These are phyloP conservation scores for Aspergillus ochraceoroseus DNA, from an alignment of 2,329 filamentous ascomycete genomes.

Conservation along the genomic window DNA sequence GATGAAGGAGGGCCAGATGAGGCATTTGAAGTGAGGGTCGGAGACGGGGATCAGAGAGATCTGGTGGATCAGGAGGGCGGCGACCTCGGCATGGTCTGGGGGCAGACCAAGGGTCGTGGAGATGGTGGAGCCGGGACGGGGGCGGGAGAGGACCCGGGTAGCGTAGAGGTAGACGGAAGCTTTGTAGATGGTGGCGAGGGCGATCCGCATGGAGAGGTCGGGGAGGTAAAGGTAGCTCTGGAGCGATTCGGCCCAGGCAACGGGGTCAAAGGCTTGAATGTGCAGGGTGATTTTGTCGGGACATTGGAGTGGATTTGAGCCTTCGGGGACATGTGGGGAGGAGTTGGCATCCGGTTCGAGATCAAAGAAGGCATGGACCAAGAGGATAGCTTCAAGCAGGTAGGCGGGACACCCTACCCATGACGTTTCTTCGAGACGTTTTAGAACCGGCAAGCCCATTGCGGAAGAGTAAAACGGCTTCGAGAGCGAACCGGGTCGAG, in stretches of 20 bases:
- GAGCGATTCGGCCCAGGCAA: slow-evolving; percentile 37
- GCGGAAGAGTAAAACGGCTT: slow-evolving; percentile 37
- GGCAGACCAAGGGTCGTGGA: slow-evolving; percentile 28
- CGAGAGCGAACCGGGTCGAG: slow-evolving; percentile 37
- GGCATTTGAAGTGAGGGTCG: slow-evolving; percentile 42
- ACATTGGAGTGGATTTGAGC: slow-evolving; percentile 29
- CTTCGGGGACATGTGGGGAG: slow-evolving; percentile 25
- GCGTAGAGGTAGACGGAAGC: slow-evolving; percentile 41
- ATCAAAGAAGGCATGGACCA: slow-evolving; percentile 38
- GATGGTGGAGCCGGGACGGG: slow-evolving; percentile 23
- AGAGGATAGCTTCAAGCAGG: slow-evolving; percentile 40
- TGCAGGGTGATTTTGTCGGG: slow-evolving; percentile 34
- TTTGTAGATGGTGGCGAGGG: slow-evolving; percentile 43
- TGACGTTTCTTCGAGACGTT: slow-evolving; percentile 39
- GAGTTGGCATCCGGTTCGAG: slow-evolving; percentile 28
- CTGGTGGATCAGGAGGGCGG: slow-evolving; percentile 34
- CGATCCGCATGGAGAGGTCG: slow-evolving; percentile 46
- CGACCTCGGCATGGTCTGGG: slow-evolving; percentile 27
- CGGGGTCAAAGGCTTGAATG: slow-evolving; percentile 39
- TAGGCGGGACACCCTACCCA: slow-evolving; percentile 43
- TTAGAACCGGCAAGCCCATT: slow-evolving; percentile 35
- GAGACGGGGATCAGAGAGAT: slow-evolving; percentile 34
- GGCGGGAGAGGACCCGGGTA: slow-evolving; percentile 36
- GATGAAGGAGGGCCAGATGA: slow-evolving; percentile 45
- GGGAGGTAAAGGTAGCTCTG: slow-evolving; percentile 44